Base-by-base conservation (phyloP, 345 rosid genomes). In the Syzygium jambos region DNA sequence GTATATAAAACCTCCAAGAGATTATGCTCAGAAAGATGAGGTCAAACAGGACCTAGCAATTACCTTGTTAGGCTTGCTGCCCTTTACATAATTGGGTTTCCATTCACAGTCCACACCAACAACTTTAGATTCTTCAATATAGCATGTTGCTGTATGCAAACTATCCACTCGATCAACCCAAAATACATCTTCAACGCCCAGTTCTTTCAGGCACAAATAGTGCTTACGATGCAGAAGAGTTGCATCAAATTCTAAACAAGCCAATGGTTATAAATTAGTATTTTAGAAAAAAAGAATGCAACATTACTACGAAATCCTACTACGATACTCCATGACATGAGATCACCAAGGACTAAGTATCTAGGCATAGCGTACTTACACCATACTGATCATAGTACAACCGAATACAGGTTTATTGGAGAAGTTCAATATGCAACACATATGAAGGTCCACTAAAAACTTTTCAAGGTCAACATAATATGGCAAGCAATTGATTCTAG, bases 81-180 rank as follows among this genome's bases (percentile, higher is more conserved):
- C 98, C 92, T 94, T 96, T 25, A 51, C 89, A 90, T 92, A 93
- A 93, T 95, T 98, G 46, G 99, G 99, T 90, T 96, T 98, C 99
- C 99, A 97, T 92, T 97, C 99, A 90, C 97, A 96, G 90, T 97
- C 99, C 89, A 96, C 13, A 41, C 98, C 99, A 52, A 95, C 93
- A 52, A 97, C 95, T 92, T 92, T 97, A 90, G 95, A 93, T 88
- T 84, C 94, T 91, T 95, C 95, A 84, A 97, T 93, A 88, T 89
- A 87, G 86, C 89, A 87, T 30, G 95, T 92, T 51, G 98, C 99
- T 52, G 87, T 57, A 83, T 55, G 73, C 91, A 97, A 91, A 86
- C 93, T 89, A 88, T 90, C 91, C 80, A 89, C 95, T 85, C 91
- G 95, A 87, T 95, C 99, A 88, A 97, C 95, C 99, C 99, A 98